Base-by-base conservation (phyloP, 2,329 filamentous ascomycete genomes). In the Aspergillus ruber region DNA sequence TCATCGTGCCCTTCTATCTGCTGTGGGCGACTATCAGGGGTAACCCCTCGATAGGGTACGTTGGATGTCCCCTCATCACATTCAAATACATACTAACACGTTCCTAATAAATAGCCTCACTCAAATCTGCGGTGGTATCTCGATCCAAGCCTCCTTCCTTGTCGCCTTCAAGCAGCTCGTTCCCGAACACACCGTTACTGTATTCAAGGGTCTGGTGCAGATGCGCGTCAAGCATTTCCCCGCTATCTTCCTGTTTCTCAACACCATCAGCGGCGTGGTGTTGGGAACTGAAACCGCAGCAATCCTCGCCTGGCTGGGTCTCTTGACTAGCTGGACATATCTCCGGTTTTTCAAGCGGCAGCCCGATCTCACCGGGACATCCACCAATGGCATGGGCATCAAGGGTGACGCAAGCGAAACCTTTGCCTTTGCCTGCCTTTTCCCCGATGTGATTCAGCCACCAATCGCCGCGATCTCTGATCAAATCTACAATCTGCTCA, bases 81-180 rank as follows among this genome's bases (percentile, higher is more conserved):
- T 39, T 13, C 36, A 18, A 20, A 13, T 20, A 20, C 17, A 20
- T 39, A 36, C 57, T 51, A 12, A 29, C 10, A 6, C 21, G 10
- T 52, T 48, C 48, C 56, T 51, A 56, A 25, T 43, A 47, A 71
- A 66, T 60, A 93, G 86, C 45, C 71, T 88, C 42, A 90, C 86
- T 41, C 85, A 87, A 54, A 88, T 97, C 63, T 88, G 87, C 58
- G 93, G 93, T 58, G 90, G 90, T 47, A 85, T 95, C 54, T 84
- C 90, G 13, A 77, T 96, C 49, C 91, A 96, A 69, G 90, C 93
- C 42, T 85, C 87, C 52, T 97, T 97, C 74, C 86, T 98, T 52
- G 88, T 97, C 60, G 88, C 91, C 46, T 95, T 97, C 72, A 97
- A 95, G 72, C 93, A 98, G 71, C 87, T 98, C 43, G 86, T 97